A percentile compares a stretch with the other conserved stretches of the same genome.
Evolutionary conservation across 2,329 filamentous ascomycete genomes (phyloP).

Genomic region (Plenodomus biglobosus): DNA sequence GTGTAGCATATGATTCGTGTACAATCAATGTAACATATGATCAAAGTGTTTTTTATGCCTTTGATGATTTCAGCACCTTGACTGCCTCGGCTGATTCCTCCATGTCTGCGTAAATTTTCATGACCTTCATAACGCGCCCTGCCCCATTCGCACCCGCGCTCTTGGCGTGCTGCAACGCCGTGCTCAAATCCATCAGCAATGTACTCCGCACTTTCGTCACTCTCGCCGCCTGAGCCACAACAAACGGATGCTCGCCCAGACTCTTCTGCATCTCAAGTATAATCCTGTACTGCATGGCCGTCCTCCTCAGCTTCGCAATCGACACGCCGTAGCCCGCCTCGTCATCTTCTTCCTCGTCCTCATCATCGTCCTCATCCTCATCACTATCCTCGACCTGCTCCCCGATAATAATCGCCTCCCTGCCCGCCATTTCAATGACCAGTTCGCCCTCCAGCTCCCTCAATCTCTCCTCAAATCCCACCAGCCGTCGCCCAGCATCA

Average conservation of each 20-base stretch:
- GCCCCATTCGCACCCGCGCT: constrained; percentile 43
- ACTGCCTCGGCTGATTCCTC: constrained; percentile 62
- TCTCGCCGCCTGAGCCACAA: constrained; percentile 59
- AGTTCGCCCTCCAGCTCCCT: constrained; percentile 65
- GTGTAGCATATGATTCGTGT: constrained; percentile 32
- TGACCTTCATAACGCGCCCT: constrained; percentile 55
- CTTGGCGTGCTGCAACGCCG: constrained; percentile 61
- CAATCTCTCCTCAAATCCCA: constrained; percentile 68
- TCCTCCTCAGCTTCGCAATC: constrained; percentile 53
- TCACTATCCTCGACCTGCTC: constrained; percentile 20
- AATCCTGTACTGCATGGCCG: constrained; percentile 61
- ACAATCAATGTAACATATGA: constrained; percentile 45
- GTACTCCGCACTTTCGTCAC: constrained; percentile 62
- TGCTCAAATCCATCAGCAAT: constrained; percentile 65
- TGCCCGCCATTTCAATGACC: constrained; percentile 50
- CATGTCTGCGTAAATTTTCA: constrained; percentile 63
- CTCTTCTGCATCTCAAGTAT: constrained; percentile 55
- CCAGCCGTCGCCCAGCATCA: constrained; percentile 60
- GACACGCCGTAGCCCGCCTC: constrained; percentile 33
- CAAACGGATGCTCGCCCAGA: constrained; percentile 64
- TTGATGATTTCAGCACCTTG: constrained; percentile 53
- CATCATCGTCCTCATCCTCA: constrained; percentile 40
- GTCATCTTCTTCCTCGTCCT: constrained; percentile 33
- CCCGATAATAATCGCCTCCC: constrained; percentile 13
- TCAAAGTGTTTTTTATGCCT: constrained; percentile 38